Percentiles rank a stretch among this genome's conserved stretches.
These are phyloP conservation scores for Puccinia triticina DNA, from an alignment of 1,284 basidiomycete genomes.

Conservation along the genomic window DNA sequence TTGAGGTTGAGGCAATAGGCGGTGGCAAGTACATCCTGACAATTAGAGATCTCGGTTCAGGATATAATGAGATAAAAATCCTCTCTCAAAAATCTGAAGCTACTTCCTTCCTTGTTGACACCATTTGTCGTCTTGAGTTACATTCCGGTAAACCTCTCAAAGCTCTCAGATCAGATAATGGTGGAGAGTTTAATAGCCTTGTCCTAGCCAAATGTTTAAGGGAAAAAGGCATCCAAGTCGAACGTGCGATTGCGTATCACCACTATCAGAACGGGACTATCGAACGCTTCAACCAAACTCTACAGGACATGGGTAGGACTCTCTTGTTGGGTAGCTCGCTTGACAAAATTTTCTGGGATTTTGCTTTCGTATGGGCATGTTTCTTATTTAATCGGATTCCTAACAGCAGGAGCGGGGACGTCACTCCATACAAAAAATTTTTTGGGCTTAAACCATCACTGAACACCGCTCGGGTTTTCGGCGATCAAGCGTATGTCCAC, in stretches of 20 bases:
- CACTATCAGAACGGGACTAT: constrained; percentile 13
- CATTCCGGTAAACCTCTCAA: not conserved
- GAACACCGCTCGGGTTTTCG: not conserved
- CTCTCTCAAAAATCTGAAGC: not conserved
- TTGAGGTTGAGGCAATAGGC: no score
- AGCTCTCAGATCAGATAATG: not conserved
- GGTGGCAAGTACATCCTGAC: constrained; percentile 12
- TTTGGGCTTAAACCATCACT: not conserved
- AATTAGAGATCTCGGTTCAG: not conserved
- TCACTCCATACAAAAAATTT: constrained; percentile 14
- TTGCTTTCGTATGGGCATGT: not conserved
- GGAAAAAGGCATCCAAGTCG: not conserved
- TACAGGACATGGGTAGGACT: constrained; percentile 5
- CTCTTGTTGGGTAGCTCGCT: not conserved
- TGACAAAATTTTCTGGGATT: not conserved
- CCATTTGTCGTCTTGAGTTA: not conserved
- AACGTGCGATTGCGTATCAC: not conserved
- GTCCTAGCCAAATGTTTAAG: not conserved
- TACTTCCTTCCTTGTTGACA: not conserved
- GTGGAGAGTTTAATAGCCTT: not conserved
- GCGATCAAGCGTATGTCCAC: constrained; percentile 2
- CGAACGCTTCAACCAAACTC: constrained; percentile 16
- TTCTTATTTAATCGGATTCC: not conserved
- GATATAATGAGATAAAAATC: constrained; percentile 3
- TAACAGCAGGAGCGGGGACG: not conserved